These are phyloP conservation scores for Pseudonectria buxi DNA, from an alignment of 2,329 filamentous ascomycete genomes.

Conservation along the genomic window DNA sequence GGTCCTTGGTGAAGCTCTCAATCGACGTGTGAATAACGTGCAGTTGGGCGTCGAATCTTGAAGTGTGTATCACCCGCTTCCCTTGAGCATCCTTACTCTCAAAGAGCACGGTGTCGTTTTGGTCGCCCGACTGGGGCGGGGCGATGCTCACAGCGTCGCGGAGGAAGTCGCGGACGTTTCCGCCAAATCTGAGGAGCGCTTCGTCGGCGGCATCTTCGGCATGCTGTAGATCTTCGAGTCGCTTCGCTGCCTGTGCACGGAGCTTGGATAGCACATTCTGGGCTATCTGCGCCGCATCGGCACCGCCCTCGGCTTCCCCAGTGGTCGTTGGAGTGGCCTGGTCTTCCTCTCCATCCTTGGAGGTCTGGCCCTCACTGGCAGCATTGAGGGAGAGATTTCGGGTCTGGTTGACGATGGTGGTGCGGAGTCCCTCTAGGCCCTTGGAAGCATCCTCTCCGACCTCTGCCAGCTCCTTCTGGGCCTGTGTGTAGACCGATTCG, in stretches of 20 bases:
- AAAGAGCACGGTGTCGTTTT: conserved; percentile 67
- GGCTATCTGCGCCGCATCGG: conserved; percentile 39
- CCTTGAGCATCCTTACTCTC: conserved; percentile 88
- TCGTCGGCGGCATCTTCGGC: conserved; percentile 96
- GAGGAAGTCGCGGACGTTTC: conserved; percentile 82
- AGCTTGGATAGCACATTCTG: conserved; percentile 70
- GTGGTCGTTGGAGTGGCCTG: conserved; percentile 42
- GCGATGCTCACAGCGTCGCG: conserved; percentile 85
- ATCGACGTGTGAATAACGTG: conserved; percentile 87
- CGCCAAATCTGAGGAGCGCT: conserved; percentile 83
- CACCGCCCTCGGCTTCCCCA: conserved; percentile 29
- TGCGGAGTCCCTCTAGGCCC: conserved; percentile 65
- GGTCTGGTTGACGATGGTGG: conserved; percentile 64
- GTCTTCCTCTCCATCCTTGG: conserved; percentile 28
- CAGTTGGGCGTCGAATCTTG: conserved; percentile 88
- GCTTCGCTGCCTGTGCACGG: conserved; percentile 68
- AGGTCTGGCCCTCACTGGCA: conserved; percentile 23
- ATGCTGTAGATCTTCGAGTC: conserved; percentile 80
- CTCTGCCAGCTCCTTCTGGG: conserved; percentile 73
- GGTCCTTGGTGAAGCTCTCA: conserved; percentile 78
- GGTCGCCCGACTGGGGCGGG: conserved; percentile 53
- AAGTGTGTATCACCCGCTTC: conserved; percentile 90
- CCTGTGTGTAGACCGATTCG: conserved; percentile 76
- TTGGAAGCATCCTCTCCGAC: conserved; percentile 77
- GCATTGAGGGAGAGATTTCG: conserved; percentile 62